These are phyloP conservation scores for Corymbia maculata DNA, from an alignment of 345 rosid species.

Conservation along the genomic window DNA sequence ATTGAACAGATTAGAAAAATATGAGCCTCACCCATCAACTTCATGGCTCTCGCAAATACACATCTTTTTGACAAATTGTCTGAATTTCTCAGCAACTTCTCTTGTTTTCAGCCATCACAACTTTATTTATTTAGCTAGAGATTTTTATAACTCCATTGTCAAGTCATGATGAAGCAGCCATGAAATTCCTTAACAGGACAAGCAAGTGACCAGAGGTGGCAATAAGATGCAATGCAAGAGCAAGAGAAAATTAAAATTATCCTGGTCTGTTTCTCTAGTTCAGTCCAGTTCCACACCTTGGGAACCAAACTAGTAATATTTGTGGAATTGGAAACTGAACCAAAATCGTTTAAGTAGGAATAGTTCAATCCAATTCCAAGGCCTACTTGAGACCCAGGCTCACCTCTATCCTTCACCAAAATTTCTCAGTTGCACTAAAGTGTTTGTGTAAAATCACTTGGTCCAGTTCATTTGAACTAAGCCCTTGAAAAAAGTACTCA, in stretches of 20 bases:
- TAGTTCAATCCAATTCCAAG: fast-evolving
- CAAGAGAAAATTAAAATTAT: not conserved
- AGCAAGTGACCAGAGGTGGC: not conserved
- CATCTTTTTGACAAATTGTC: not conserved
- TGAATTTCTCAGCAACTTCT: not conserved
- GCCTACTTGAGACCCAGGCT: fast-evolving
- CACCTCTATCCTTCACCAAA: not conserved
- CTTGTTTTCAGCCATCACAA: not conserved
- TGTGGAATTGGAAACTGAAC: fast-evolving
- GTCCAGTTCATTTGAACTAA: not conserved
- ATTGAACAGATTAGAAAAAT: not conserved
- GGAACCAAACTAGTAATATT: not conserved
- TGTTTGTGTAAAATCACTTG: fast-evolving
- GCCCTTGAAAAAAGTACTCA: not conserved
- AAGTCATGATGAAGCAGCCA: not conserved
- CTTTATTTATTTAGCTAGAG: not conserved
- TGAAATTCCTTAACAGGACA: not conserved
- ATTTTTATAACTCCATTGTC: not conserved
- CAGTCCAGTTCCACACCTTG: fast-evolving
- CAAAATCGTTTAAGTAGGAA: not conserved
- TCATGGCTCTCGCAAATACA: not conserved
- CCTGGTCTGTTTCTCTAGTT: not conserved
- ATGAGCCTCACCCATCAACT: not conserved
- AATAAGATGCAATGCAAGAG: not conserved
- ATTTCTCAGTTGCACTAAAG: not conserved